Conservation (phyloP, 495 filamentous ascomycete genomes). For the Aspergillus saccharolyticus region DNA sequence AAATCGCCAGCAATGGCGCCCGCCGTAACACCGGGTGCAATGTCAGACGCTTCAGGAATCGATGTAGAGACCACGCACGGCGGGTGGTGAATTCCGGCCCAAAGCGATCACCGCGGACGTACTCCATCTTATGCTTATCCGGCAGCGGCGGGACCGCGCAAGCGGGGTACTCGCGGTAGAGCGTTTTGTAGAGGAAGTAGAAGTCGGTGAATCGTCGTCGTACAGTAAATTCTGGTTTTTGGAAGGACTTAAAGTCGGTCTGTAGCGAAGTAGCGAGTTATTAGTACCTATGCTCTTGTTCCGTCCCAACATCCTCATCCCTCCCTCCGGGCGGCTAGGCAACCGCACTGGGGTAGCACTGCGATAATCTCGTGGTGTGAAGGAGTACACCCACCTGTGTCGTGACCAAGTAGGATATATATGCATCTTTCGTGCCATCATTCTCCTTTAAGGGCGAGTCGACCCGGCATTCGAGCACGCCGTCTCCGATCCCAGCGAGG, state of each 20-base stretch:
- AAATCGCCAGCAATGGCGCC: conserved; percentile 71
- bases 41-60: conserved; percentile 82
- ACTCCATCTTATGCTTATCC: conserved; percentile 98
- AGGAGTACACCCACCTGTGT: conserved; percentile 63
- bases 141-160: conserved; percentile 92
- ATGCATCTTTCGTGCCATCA: conserved; percentile 96
- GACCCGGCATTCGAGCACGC: conserved; percentile 78
- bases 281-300: conserved; percentile 10
- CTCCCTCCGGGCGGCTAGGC: conserved; percentile 2
- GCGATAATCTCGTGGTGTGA: background rate
- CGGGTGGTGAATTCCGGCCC: conserved; percentile 88
- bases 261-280: conserved; percentile 41
- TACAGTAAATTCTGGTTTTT: conserved; percentile 66
- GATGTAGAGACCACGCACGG: conserved; percentile 82
- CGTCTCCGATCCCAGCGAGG: conserved; percentile 66
- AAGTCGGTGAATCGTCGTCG: conserved; percentile 96
- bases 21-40: conserved; percentile 89
- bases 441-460: conserved; percentile 82
- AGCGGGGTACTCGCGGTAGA: conserved; percentile 79
- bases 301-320: background rate
- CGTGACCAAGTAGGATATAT: conserved; percentile 90
- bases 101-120: conserved; percentile 93
- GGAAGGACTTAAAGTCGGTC: conserved; percentile 92
- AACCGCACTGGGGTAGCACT: conserved; percentile 1
- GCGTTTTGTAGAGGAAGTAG: conserved; percentile 88